These are phyloP conservation scores for Plasmopara muralis DNA, from an alignment of 352 stramenopile genomes.

Conservation along the genomic window DNA sequence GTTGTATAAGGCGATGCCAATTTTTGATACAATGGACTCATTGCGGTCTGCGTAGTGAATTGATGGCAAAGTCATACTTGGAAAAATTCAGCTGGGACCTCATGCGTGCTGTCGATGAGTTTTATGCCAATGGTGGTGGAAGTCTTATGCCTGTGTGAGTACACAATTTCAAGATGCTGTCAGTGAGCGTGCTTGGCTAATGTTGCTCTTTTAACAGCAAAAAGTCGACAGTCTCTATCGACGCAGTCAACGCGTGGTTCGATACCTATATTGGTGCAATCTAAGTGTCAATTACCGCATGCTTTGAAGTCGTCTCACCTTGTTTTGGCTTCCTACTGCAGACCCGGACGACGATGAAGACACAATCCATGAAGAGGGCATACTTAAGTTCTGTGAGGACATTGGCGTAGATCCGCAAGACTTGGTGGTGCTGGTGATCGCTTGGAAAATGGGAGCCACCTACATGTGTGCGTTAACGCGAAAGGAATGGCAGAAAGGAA, in stretches of 20 bases:
- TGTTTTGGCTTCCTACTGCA: slow-evolving; percentile 5
- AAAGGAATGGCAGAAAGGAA: slow-evolving; percentile 76
- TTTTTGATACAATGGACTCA: neutral
- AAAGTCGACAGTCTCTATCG: slow-evolving; percentile 31
- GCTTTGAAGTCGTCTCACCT: neutral
- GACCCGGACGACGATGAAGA: slow-evolving; percentile 53
- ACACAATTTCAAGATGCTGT: neutral
- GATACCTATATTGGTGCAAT: slow-evolving; percentile 50
- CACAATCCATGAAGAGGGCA: slow-evolving; percentile 63
- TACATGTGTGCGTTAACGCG: slow-evolving; percentile 84
- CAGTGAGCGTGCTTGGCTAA: neutral
- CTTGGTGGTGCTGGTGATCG: slow-evolving; percentile 74
- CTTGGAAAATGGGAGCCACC: slow-evolving; percentile 82
- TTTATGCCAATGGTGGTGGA: slow-evolving; percentile 61
- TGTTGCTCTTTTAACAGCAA: slow-evolving; percentile 6
- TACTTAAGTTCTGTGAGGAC: slow-evolving; percentile 76
- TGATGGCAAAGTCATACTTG: slow-evolving; percentile 60
- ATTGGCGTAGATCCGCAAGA: slow-evolving; percentile 73
- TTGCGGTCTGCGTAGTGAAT: slow-evolving; percentile 31
- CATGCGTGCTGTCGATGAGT: slow-evolving; percentile 71
- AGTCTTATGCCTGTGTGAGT: slow-evolving; percentile 19
- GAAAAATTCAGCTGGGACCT: slow-evolving; percentile 79
- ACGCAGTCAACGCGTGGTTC: slow-evolving; percentile 54
- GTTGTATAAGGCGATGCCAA: slow-evolving; percentile 4
- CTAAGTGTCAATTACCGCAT: neutral